A percentile compares a stretch with the other conserved stretches of the same genome.
phyloP scores from a whole-genome alignment of 1,284 basidiomycete genomes.

The Trametes sp. region DNA sequence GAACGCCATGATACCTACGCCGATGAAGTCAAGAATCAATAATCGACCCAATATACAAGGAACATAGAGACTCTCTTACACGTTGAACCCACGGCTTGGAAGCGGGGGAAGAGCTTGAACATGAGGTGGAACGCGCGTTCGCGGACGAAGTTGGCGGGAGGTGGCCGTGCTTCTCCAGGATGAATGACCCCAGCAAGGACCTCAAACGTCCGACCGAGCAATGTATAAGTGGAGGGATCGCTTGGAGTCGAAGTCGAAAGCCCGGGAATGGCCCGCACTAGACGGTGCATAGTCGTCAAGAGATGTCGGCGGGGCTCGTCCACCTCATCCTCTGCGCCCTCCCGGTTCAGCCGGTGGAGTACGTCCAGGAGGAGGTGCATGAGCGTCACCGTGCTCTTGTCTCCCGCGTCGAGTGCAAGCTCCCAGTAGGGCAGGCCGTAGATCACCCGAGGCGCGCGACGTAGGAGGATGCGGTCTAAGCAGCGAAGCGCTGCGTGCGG shows the following conservation, averaged over 20 bases:
- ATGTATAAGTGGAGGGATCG: conserved; percentile 8
- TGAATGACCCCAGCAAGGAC: conserved; percentile 21
- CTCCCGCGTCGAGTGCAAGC: conserved; percentile 16
- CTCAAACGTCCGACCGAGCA: conserved; percentile 25
- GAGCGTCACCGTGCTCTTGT: conserved; percentile 23
- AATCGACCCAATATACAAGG: not conserved
- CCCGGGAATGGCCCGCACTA: conserved; percentile 24
- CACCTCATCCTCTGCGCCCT: conserved; percentile 14
- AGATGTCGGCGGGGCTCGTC: conserved; percentile 19
- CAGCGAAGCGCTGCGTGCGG: conserved; percentile 24
- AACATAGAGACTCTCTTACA: conserved; percentile 10
- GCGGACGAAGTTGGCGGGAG: conserved; percentile 15
- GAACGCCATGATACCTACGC: conserved; percentile 22
- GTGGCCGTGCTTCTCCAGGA: conserved; percentile 7
- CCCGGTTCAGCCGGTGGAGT: conserved; percentile 22
- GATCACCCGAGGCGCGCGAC: conserved; percentile 27
- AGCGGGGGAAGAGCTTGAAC: conserved; percentile 29
- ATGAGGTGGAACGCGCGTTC: conserved; percentile 31
- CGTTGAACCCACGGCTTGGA: conserved; percentile 25
- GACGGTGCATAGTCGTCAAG: conserved; percentile 28
- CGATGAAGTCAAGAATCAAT: no score
- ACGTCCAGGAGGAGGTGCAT: conserved; percentile 30
- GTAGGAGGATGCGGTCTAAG: conserved; percentile 24
- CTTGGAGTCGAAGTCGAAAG: not conserved
- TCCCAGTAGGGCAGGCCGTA: conserved; percentile 31